phyloP scores from a whole-genome alignment of 1,284 basidiomycete genomes.

The Ustilago shanxiensis region DNA sequence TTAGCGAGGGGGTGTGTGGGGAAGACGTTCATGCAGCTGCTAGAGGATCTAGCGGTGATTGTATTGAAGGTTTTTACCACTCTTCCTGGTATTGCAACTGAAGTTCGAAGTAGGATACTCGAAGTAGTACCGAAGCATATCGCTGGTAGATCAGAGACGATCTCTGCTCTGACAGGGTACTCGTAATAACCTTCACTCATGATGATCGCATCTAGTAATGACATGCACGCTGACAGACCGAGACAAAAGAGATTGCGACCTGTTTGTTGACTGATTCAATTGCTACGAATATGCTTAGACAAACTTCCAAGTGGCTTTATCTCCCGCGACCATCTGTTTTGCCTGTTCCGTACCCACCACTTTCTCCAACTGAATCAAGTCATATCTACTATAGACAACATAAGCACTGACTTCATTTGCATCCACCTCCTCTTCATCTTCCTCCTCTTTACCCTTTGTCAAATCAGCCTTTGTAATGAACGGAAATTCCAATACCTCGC shows the following conservation, averaged over 20 bases:
- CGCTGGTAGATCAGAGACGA: neutral
- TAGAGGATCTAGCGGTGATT: constrained; percentile 8
- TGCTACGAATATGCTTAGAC: constrained; percentile 24
- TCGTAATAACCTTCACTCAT: neutral
- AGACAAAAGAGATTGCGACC: neutral
- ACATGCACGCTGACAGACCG: neutral
- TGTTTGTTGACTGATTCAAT: neutral
- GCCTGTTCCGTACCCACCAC: constrained; percentile 74
- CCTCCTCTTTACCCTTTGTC: constrained; percentile 21
- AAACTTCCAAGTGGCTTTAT: constrained; percentile 60
- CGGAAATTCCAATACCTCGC: constrained; percentile 86
- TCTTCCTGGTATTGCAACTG: neutral
- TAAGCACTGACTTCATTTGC: constrained; percentile 77
- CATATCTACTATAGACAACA: constrained; percentile 87
- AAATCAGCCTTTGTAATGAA: constrained; percentile 75
- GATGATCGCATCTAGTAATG: neutral
- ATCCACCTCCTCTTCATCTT: constrained; percentile 72
- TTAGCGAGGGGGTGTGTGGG: neutral
- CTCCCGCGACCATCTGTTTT: constrained; percentile 55
- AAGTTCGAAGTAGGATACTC: neutral
- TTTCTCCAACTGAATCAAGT: constrained; percentile 86
- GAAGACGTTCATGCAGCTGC: neutral
- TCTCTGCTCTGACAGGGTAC: neutral
- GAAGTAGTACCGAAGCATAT: neutral
- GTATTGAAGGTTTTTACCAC: constrained; percentile 7